Conservation (phyloP, 495 filamentous ascomycete genomes). For the Rhypophila decipiens region DNA sequence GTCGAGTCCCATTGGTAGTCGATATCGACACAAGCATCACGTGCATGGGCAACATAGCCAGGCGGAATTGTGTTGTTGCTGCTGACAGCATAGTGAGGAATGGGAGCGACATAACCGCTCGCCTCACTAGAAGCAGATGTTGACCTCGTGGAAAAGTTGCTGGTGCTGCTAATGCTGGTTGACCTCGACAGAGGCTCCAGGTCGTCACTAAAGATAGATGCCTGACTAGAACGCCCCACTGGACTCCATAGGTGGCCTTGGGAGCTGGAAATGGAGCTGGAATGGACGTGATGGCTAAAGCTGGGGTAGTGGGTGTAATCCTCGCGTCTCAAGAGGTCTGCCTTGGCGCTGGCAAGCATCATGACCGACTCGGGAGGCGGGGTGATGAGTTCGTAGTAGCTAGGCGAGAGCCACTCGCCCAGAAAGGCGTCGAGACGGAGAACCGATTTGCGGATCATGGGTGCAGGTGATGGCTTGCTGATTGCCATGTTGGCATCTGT, state of each 20-base stretch:
- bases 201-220: constrained; percentile 6
- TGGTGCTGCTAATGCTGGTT: constrained; percentile 13
- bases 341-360: constrained; percentile 83
- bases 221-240: constrained; percentile 1
- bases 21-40: constrained; percentile 75
- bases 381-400: constrained; percentile 88
- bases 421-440: constrained; percentile 86
- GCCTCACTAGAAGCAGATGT: constrained; percentile 4
- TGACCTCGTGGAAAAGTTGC: not conserved
- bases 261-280: constrained; percentile 18
- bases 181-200: constrained; percentile 22
- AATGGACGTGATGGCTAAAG: constrained; percentile 25
- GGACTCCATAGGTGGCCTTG: constrained; percentile 37
- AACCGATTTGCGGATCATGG: constrained; percentile 49
- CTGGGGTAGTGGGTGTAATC: constrained; percentile 49
- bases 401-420: constrained; percentile 89
- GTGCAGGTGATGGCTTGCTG: not conserved
- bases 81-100: constrained; percentile 78
- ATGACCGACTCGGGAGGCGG: constrained; percentile 78
- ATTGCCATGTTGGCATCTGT: constrained; percentile 1
- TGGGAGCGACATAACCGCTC: constrained; percentile 61
- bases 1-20: constrained; percentile 97
- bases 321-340: constrained; percentile 67
- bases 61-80: constrained; percentile 70
- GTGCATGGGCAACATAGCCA: constrained; percentile 88